Conservation (phyloP, 768 basidiomycete species). For the Trametes gibbosa region DNA sequence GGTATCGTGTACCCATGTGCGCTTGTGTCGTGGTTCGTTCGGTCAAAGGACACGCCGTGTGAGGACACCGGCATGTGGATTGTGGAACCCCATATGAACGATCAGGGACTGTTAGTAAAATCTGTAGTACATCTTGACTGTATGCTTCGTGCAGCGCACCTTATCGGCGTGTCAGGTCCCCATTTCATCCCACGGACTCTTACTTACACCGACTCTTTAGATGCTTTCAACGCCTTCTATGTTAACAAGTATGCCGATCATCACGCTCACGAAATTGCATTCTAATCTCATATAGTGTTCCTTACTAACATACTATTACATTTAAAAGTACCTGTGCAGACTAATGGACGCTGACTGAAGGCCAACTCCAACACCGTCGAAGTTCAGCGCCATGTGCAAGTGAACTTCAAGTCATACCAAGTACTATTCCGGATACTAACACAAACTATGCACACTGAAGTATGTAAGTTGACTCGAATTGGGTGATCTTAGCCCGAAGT, state of each 20-base stretch:
- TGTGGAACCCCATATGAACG: neutral
- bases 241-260: neutral
- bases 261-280: neutral
- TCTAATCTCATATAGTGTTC: too few species aligned
- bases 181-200: neutral
- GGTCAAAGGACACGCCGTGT: neutral
- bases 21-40: neutral
- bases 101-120: neutral
- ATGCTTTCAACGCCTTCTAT: neutral
- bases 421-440: too few species aligned
- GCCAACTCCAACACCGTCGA: too few species aligned
- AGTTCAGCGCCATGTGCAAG: too few species aligned
- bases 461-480: too few species aligned
- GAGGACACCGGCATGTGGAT: conserved; percentile 1
- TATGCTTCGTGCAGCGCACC: neutral
- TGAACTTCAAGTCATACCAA: too few species aligned
- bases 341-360: too few species aligned
- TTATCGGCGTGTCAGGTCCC: neutral
- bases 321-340: too few species aligned
- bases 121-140: neutral
- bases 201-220: neutral
- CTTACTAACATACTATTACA: too few species aligned
- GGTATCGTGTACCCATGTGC: neutral
- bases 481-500: too few species aligned
- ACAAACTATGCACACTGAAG: too few species aligned